Conservation (phyloP, 805 yeast species). For the Alloascoidea hylecoeti region DNA sequence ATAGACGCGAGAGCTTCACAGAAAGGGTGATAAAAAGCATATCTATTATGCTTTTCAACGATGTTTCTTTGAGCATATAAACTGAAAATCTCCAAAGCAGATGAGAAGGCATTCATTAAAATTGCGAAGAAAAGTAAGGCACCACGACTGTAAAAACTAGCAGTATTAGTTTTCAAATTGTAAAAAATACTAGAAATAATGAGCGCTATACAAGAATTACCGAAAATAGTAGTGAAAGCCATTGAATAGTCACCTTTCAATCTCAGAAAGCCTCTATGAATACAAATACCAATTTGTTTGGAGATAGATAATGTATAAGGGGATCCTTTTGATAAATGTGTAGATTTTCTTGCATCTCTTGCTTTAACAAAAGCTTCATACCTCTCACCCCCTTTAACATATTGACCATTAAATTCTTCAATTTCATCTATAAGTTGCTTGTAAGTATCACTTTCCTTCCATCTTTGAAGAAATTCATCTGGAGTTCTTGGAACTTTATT, state of each 20-base stretch:
- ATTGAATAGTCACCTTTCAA: slow-evolving; percentile 31
- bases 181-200: slow-evolving; percentile 44
- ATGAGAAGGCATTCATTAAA: slow-evolving; percentile 28
- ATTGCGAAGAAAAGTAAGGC: slow-evolving; percentile 48
- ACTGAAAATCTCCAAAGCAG: slow-evolving; percentile 27
- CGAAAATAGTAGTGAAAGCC: slow-evolving; percentile 24
- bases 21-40: slow-evolving; percentile 44
- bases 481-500: slow-evolving; percentile 36
- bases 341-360: slow-evolving; percentile 16
- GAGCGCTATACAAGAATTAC: slow-evolving; percentile 38
- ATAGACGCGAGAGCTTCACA: slow-evolving; percentile 54
- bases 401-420: slow-evolving; percentile 18
- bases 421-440: slow-evolving; percentile 24
- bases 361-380: slow-evolving; percentile 13
- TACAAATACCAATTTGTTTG: slow-evolving; percentile 33
- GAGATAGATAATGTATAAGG: not conserved
- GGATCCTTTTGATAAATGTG: slow-evolving; percentile 10
- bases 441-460: slow-evolving; percentile 32
- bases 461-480: slow-evolving; percentile 33
- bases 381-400: slow-evolving; percentile 12
- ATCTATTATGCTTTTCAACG: slow-evolving; percentile 43
- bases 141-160: slow-evolving; percentile 40
- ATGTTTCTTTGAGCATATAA: slow-evolving; percentile 35
- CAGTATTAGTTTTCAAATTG: slow-evolving; percentile 21
- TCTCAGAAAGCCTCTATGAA: slow-evolving; percentile 21